Evolutionary conservation across 768 basidiomycete genomes (phyloP), one percentile per base, ranked within the genome.

Genomic region (Chalciporus sphaerocephalus): DNA sequence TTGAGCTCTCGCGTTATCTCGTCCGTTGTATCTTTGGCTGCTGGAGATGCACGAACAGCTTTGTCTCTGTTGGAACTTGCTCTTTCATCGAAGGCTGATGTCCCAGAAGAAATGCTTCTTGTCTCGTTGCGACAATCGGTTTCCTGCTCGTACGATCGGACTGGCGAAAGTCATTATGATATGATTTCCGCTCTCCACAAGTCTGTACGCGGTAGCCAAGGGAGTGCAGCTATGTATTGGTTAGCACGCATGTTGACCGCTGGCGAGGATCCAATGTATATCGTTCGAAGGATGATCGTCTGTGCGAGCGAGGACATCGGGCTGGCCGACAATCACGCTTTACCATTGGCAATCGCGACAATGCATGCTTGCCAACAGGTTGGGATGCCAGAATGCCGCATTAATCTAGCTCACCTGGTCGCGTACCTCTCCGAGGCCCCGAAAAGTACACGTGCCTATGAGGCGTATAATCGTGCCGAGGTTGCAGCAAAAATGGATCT

Each of bases 291-390:
- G 43, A 77, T 89, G 71, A 72, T 86, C 4, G 85, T 90, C 6
- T 81, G 86, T 53, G 89, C 91, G 2, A 87, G 86, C 51, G 91
- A 93, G 62, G 91, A 93, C 58, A 78, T 93, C 32, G 90, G 91
- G 0, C 67, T 90, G 6, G 89, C 88, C 21, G 86, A 92, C 63
- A 74, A 72, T 32, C 75, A 81, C n/a, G 87, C 86, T 0, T 70
- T 93, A 9, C 85, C 87, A 8, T 66, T 91, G 83, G 85, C 84
- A 3, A 72, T 80, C 47, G 74, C 83, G 17, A 68, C 81, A 16
- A 57, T 83, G 18, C 77, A 81, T 40, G 81, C 85, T 6, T 85
- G 83, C 53, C 83, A 83, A 52, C 69, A 69, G 6, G 70, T 86
- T 42, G 85, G 87, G n/a, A 86, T 89, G 85, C 87, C 87, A 2